Percentiles rank a stretch among this genome's conserved stretches.
phyloP scores from a whole-genome alignment of 1,284 basidiomycete genomes.

The Sanghuangporus baumii region DNA sequence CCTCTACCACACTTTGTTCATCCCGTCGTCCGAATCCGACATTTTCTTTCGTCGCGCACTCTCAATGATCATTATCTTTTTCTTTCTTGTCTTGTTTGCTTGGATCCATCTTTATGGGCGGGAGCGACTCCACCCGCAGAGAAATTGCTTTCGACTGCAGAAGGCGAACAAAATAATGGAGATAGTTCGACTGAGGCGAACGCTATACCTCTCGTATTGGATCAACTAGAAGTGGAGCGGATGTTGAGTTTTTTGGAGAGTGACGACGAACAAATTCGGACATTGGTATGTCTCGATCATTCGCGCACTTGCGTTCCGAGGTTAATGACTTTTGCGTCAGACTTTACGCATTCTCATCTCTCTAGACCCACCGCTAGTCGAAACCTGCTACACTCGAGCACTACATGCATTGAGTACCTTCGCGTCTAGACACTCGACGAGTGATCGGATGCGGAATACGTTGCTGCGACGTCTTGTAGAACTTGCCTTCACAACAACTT shows the following conservation, averaged over 20 bases:
- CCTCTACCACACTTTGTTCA: slow-evolving; percentile 25
- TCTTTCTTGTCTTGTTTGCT: slow-evolving; percentile 50
- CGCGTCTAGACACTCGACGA: neutral
- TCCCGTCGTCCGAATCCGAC: slow-evolving; percentile 44
- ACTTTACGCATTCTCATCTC: slow-evolving; percentile 6
- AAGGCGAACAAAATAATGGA: neutral
- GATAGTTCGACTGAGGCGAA: slow-evolving; percentile 18
- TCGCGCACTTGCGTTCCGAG: neutral
- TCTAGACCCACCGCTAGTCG: slow-evolving; percentile 7
- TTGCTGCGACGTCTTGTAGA: neutral
- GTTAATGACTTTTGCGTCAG: neutral
- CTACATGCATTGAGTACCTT: neutral
- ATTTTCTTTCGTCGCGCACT: slow-evolving; percentile 48
- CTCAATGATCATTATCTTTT: slow-evolving; percentile 61
- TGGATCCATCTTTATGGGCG: slow-evolving; percentile 60
- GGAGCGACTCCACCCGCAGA: slow-evolving; percentile 29
- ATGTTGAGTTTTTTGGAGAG: slow-evolving; percentile 62
- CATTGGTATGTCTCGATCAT: slow-evolving; percentile 38
- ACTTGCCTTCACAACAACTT: slow-evolving; percentile 1
- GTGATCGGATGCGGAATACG: neutral
- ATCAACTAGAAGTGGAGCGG: slow-evolving; percentile 62
- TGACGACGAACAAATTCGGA: slow-evolving; percentile 51
- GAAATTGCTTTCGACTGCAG: neutral
- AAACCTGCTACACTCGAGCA: slow-evolving; percentile 5
- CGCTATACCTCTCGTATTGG: slow-evolving; percentile 45